Percentiles rank a stretch among this genome's conserved stretches.
phyloP scores from a whole-genome alignment of 2,329 filamentous ascomycete species.

The Paraphaeosphaeria minitans region DNA sequence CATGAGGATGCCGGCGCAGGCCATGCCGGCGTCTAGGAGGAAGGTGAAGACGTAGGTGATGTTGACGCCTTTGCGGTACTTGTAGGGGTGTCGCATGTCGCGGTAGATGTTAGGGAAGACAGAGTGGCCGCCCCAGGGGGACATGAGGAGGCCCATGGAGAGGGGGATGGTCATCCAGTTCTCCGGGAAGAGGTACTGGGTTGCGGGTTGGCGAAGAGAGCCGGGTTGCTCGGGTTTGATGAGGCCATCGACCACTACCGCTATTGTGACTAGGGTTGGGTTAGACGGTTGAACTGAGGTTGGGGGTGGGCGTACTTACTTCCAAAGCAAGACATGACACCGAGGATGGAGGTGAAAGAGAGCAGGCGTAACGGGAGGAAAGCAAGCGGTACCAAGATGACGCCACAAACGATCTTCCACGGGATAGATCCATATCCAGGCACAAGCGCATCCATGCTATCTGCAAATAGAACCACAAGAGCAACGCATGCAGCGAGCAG shows the following conservation, averaged over 20 bases:
- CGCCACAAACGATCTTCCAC: conserved; percentile 86
- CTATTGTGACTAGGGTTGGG: conserved; percentile 69
- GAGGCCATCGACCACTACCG: conserved; percentile 84
- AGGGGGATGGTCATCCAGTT: conserved; percentile 89
- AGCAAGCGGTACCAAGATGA: conserved; percentile 79
- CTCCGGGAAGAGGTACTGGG: conserved; percentile 79
- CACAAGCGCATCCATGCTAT: conserved; percentile 80
- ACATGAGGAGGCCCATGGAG: conserved; percentile 89
- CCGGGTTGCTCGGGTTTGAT: conserved; percentile 79
- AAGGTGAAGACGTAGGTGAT: conserved; percentile 87
- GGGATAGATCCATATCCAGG: conserved; percentile 69
- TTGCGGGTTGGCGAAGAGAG: conserved; percentile 79
- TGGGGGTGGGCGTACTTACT: conserved; percentile 68
- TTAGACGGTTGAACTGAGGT: conserved; percentile 30
- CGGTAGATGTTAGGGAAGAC: conserved; percentile 86
- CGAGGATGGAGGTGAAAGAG: conserved; percentile 88
- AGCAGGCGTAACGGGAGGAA: conserved; percentile 83
- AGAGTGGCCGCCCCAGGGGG: conserved; percentile 71
- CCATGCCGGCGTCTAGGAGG: conserved; percentile 79
- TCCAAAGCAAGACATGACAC: conserved; percentile 86
- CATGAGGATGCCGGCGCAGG: conserved; percentile 86
- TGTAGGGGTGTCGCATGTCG: conserved; percentile 81
- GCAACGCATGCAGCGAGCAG: conserved; percentile 88
- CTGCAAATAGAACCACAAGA: conserved; percentile 90
- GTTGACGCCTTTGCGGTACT: conserved; percentile 75